phyloP scores from a whole-genome alignment of 768 basidiomycete species.

The Xerocomellus dryophilus region DNA sequence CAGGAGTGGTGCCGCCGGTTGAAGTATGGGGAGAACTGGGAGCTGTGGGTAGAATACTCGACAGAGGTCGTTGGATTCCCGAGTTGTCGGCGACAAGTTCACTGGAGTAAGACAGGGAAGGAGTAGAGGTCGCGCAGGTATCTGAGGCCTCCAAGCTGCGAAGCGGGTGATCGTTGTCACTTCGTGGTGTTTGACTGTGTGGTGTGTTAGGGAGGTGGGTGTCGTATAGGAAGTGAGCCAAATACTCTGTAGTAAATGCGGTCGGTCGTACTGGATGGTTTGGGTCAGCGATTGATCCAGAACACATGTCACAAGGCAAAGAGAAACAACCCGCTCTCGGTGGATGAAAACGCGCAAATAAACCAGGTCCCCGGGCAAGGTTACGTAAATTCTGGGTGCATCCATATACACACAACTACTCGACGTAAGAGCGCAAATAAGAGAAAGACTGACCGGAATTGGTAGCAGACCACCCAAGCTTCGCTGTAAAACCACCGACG shows the following conservation, averaged over 20 bases:
- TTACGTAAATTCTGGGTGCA: background rate
- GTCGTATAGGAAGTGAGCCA: background rate
- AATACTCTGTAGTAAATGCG: conserved; percentile 1
- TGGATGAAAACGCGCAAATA: no score
- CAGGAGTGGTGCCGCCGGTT: no score
- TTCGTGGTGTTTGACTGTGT: background rate
- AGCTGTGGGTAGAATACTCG: background rate
- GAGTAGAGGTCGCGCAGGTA: background rate
- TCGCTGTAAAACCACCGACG: background rate
- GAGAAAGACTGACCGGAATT: conserved; percentile 8
- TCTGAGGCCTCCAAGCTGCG: background rate
- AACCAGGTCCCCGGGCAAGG: no score
- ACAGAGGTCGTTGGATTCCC: background rate
- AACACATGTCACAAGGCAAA: background rate
- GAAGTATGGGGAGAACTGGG: background rate
- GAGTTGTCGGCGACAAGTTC: background rate
- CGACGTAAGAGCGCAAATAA: background rate
- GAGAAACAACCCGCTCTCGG: no score
- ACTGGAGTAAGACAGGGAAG: background rate
- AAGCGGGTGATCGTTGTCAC: background rate
- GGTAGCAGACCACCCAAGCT: background rate
- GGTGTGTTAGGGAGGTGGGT: background rate
- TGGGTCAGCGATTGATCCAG: conserved; percentile 2
- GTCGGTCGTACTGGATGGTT: conserved; percentile 5
- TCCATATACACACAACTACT: background rate